Base-by-base conservation (phyloP, 179 eudicot genomes). In the Nepenthes alata region DNA sequence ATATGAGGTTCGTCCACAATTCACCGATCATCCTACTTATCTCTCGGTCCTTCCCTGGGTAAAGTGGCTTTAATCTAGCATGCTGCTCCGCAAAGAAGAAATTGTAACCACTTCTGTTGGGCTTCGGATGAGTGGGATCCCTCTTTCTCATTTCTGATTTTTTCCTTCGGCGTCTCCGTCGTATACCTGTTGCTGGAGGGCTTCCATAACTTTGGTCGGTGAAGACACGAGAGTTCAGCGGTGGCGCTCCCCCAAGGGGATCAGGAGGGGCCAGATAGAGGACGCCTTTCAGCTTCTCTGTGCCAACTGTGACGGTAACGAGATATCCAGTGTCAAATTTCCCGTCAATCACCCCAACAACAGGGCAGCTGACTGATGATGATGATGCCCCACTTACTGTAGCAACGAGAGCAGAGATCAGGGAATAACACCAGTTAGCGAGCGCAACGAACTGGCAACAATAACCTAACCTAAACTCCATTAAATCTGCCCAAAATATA, bases 11-110 rank as follows among this genome's bases (percentile, higher is more conserved):
- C 57, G 77, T 86, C 98, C 98, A 93, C 12, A 79, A 66, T 61
- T 93, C 98, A 50, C 98, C 98, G 53, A 93, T 89, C 82, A 85
- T 93, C 77, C 90, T 80, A 78, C 98, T 93, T 2, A 93, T 93
- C 61, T 85, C 93, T 56, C 95, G 65, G 51, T 93, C 98, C 74
- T 73, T 93, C n/a, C 93, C 95, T 0, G 87, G 83, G 67, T 89
- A 69, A 59, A 77, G 83, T 2, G 88, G 88, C 61, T 93, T 93
- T 49, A 93, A 75, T 67, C 84, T 74, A 2, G 93, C 90, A 62
- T 93, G 96, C 62, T 93, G 96, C 74, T 93, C 98, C 0, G 95
- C 79, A 65, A 93, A 91, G 78, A 89, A 93, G 78, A 93, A 89
- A 61, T 89, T 93, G 67, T 93, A 91, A 45, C 98, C 96, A 47